Conservation (phyloP, 2,329 filamentous ascomycete species). For the Fusarium buxicola region DNA sequence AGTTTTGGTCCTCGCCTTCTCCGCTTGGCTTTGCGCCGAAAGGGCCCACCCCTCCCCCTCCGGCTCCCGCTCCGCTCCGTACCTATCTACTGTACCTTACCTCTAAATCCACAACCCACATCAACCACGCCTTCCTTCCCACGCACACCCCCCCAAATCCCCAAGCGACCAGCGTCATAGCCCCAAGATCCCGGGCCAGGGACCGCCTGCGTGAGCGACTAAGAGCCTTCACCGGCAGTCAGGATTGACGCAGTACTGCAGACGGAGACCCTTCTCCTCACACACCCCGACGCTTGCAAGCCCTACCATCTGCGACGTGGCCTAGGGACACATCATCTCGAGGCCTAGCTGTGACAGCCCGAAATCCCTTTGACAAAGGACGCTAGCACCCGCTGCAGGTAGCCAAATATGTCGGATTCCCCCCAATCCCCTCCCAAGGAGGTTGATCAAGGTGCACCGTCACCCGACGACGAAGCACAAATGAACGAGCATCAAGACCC, state of each 20-base stretch:
- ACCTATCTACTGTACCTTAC: slow-evolving; percentile 25
- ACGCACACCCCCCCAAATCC: slow-evolving; percentile 42
- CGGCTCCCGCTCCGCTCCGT: slow-evolving; percentile 35
- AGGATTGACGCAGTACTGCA: slow-evolving; percentile 68
- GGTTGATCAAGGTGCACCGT: slow-evolving; percentile 92
- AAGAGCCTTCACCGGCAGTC: slow-evolving; percentile 48
- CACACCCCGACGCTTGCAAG: slow-evolving; percentile 60
- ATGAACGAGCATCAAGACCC: slow-evolving; percentile 89
- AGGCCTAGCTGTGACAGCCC: slow-evolving; percentile 67
- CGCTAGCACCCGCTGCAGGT: slow-evolving; percentile 73
- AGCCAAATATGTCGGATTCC: slow-evolving; percentile 92
- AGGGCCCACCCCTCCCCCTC: slow-evolving; percentile 44
- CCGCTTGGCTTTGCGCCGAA: slow-evolving; percentile 25
- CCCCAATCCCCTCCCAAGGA: slow-evolving; percentile 91
- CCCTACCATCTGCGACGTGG: slow-evolving; percentile 71
- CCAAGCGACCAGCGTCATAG: slow-evolving; percentile 55
- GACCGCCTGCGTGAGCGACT: slow-evolving; percentile 48
- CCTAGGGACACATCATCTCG: slow-evolving; percentile 69
- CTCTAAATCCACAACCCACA: slow-evolving; percentile 26
- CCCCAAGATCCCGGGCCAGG: slow-evolving; percentile 56
- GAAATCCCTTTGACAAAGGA: slow-evolving; percentile 67
- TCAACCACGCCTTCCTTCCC: slow-evolving; percentile 39
- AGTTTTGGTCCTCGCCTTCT: slow-evolving; percentile 26
- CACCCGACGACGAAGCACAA: slow-evolving; percentile 92
- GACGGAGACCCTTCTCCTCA: slow-evolving; percentile 55